Evolutionary conservation across 768 basidiomycete species (phyloP).

Genomic region (Phylloporus scabripes): DNA sequence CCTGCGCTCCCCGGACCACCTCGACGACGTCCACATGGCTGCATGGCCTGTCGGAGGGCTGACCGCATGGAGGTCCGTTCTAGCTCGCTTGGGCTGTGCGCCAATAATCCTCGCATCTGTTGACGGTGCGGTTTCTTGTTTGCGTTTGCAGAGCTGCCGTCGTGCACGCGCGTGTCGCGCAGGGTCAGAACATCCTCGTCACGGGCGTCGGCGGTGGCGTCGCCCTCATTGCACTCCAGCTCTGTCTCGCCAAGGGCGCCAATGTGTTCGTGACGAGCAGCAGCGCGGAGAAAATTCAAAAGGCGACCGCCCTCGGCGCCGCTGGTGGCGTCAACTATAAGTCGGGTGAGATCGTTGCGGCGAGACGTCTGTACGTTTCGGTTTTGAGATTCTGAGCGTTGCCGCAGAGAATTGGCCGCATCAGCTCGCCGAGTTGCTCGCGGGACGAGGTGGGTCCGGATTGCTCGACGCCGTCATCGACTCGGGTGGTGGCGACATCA

Average conservation of each 20-base stretch:
- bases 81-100: not conserved
- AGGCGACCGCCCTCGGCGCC: constrained; percentile 63
- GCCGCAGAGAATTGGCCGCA: constrained; percentile 48
- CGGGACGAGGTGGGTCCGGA: constrained; percentile 20
- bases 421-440: constrained; percentile 41
- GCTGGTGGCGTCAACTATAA: constrained; percentile 75
- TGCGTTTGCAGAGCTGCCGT: constrained; percentile 48
- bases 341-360: constrained; percentile 35
- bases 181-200: constrained; percentile 70
- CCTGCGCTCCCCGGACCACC: constrained; percentile 57
- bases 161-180: constrained; percentile 56
- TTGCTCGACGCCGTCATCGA: constrained; percentile 61
- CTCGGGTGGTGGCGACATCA: constrained; percentile 64
- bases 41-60: constrained; percentile 76
- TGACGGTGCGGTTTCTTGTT: not conserved
- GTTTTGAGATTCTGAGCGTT: not conserved
- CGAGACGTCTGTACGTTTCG: not conserved
- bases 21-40: constrained; percentile 61
- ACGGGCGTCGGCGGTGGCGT: constrained; percentile 85
- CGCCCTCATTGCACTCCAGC: constrained; percentile 67
- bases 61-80: constrained; percentile 74
- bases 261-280: constrained; percentile 82
- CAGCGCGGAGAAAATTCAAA: constrained; percentile 59
- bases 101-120: not conserved
- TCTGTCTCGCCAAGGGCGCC: constrained; percentile 70